A percentile compares a stretch with the other conserved stretches of the same genome.
phyloP scores from a whole-genome alignment of 1,284 basidiomycete species.

The Thecaphora thlaspeos region DNA sequence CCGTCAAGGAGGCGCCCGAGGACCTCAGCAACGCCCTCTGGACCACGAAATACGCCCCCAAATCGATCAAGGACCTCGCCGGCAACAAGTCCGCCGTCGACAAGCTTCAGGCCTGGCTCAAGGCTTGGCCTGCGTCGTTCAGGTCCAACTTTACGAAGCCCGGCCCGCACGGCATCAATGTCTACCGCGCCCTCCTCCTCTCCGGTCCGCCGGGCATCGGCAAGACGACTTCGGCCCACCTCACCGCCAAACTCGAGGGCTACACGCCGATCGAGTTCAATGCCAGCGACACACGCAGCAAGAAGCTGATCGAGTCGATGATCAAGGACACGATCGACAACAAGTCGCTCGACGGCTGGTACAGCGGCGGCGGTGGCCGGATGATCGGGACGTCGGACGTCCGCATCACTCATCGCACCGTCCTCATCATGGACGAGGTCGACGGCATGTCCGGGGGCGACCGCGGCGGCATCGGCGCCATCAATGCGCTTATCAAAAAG shows the following conservation, averaged over 20 bases:
- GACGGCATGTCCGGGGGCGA: slow-evolving; percentile 99
- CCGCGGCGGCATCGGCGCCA: slow-evolving; percentile 87
- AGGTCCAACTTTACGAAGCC: slow-evolving; percentile 75
- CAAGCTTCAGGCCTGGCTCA: slow-evolving; percentile 81
- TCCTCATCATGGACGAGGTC: slow-evolving; percentile 98
- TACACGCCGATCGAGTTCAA: slow-evolving; percentile 93
- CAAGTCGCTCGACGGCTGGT: slow-evolving; percentile 82
- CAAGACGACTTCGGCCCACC: slow-evolving; percentile 93
- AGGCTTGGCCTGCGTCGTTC: slow-evolving; percentile 67
- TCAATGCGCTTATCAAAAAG: slow-evolving; percentile 90
- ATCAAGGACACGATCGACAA: slow-evolving; percentile 60
- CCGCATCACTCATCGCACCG: slow-evolving; percentile 74
- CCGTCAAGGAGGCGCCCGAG: slow-evolving; percentile 56
- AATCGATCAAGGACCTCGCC: slow-evolving; percentile 82
- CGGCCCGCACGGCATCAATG: slow-evolving; percentile 83
- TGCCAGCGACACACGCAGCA: slow-evolving; percentile 91
- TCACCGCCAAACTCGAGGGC: slow-evolving; percentile 83
- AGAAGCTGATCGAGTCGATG: slow-evolving; percentile 86
- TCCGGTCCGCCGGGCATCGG: slow-evolving; percentile 94
- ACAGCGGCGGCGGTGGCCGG: slow-evolving; percentile 58
- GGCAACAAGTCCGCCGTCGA: slow-evolving; percentile 87
- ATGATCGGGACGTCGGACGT: not conserved
- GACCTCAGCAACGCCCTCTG: slow-evolving; percentile 65
- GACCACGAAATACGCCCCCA: slow-evolving; percentile 93
- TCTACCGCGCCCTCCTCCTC: slow-evolving; percentile 82